Evolutionary conservation across 352 stramenopile species (phyloP), one percentile per base, ranked within the genome.

Genomic region (Pythium volutum): DNA sequence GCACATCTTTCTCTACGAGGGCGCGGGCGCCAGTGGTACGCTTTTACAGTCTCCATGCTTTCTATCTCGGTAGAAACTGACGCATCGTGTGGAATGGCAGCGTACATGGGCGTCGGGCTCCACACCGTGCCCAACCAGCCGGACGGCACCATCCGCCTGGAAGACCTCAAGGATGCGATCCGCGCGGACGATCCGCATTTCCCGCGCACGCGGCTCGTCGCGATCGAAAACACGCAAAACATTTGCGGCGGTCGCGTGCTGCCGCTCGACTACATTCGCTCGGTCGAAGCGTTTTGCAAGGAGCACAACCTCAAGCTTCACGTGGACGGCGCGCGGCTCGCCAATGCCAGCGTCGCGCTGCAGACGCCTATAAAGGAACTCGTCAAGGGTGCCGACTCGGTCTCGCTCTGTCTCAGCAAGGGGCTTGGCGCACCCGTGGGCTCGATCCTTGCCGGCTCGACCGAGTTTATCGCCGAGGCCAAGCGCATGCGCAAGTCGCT

Each of bases 211-310:
- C 72, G 75, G 15, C 74, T 99, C 25, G 84, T 99, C 9, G 86
- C 78, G 70, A 74, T 99, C 18, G 97, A 99, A 72, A 99, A 99
- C 77, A 99, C 97, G 43, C 97, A 99, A 61, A 99, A 99, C 74
- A 93, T 91, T 52, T 94, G 96, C 34, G 97, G 97, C 26, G 97
- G 97, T 5, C 79, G 92, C 14, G 81, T 97, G 23, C 77, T 99
- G 27, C 76, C 93, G 15, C 56, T 83, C 8, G 51, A 69, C 7
- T 98, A 97, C 70, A 77, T 98, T 52, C 71, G 82, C 46, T 46
- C 78, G 10, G 75, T 97, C 12, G 80, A 81, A 43, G 64, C 65
- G 22, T 80, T 97, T 43, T 91, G 88, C 50, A 63, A 81, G 22
- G 69, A 92, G 34, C 76, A 77, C 57, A 67, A 80, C 12, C 77